Evolutionary conservation across 768 basidiomycete species (phyloP).

Genomic region (Saitozyma sp.): DNA sequence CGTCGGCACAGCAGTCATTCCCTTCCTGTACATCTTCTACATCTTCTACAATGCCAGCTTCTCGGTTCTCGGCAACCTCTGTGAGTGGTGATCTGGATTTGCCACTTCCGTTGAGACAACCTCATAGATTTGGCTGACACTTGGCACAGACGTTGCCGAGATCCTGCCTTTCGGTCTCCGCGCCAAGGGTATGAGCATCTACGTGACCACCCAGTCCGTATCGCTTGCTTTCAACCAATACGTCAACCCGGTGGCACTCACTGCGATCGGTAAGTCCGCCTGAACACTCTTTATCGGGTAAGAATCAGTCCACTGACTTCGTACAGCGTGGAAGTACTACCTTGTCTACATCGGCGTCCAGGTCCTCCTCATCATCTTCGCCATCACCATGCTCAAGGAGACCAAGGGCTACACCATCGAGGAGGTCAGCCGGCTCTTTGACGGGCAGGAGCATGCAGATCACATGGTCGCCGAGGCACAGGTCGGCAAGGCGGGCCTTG

Average conservation of each 20-base stretch:
- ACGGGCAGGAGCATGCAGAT: conserved; percentile 23
- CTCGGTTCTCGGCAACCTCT: conserved; percentile 14
- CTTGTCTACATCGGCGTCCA: conserved; percentile 16
- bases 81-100: conserved; percentile 5
- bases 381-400: conserved; percentile 31
- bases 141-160: conserved; percentile 1
- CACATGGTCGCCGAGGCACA: too few relatives aligned
- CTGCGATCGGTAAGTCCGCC: conserved; percentile 11
- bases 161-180: conserved; percentile 16
- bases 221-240: conserved; percentile 22
- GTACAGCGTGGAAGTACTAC: conserved; percentile 18
- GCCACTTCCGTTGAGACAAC: not conserved
- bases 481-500: too few relatives aligned
- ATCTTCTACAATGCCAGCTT: conserved; percentile 5
- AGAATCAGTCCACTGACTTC: not conserved
- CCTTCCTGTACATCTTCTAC: conserved; percentile 17
- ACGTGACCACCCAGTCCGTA: conserved; percentile 14
- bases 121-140: too few relatives aligned
- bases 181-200: conserved; percentile 14
- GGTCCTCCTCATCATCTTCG: conserved; percentile 16
- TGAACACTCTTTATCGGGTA: not conserved
- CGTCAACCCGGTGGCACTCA: conserved; percentile 27
- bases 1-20: conserved; percentile 20
- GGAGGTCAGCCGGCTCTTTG: conserved; percentile 33
- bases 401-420: conserved; percentile 33